phyloP scores from a whole-genome alignment of 257 asterid species.

The Solanum bulbocastanum region DNA sequence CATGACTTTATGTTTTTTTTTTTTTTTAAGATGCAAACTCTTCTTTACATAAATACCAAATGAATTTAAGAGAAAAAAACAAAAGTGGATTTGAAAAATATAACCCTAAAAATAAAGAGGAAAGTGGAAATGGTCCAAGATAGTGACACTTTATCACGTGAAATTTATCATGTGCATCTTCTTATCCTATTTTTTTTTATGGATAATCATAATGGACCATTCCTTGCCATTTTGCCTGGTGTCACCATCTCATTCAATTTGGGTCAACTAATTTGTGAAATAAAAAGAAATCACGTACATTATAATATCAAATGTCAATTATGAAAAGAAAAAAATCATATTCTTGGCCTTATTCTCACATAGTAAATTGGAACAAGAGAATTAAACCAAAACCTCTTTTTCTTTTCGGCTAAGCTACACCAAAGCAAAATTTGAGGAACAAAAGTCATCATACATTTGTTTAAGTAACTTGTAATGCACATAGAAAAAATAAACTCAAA shows the following conservation, averaged over 20 bases:
- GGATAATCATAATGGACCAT: background rate
- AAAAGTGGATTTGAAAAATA: background rate
- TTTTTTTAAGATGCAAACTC: background rate
- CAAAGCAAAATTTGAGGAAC: background rate
- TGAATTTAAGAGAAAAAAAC: background rate
- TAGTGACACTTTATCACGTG: slow-evolving; percentile 8
- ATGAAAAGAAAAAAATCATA: background rate
- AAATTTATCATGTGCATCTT: slow-evolving; percentile 3
- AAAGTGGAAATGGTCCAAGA: background rate
- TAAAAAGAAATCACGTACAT: background rate
- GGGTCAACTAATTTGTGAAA: background rate
- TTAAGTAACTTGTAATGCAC: background rate
- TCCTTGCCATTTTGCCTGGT: slow-evolving; percentile 7
- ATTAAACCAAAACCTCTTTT: background rate
- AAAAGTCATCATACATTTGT: background rate
- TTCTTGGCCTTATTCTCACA: background rate
- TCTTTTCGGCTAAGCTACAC: background rate
- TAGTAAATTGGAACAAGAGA: background rate
- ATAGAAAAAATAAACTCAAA: background rate
- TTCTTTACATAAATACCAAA: background rate
- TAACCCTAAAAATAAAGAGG: background rate
- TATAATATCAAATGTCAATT: no score
- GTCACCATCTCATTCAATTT: background rate
- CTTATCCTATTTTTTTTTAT: slow-evolving; percentile 1
- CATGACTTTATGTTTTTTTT: background rate